phyloP scores from a whole-genome alignment of 1,139 yeast genomes.

The Debaryomyces coudertii region DNA sequence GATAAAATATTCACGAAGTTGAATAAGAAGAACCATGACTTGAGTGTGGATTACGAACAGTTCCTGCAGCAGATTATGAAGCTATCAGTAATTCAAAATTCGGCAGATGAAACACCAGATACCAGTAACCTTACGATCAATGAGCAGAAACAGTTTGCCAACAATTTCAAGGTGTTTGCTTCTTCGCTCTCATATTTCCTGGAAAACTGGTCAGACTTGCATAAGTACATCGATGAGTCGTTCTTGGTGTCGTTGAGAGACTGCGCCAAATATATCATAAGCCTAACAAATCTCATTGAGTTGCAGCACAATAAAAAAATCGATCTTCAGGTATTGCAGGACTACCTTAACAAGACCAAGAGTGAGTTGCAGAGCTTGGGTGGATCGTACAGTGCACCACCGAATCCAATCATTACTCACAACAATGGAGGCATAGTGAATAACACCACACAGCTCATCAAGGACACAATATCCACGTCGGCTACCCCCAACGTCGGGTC shows the following conservation, averaged over 20 bases:
- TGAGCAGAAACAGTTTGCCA: conserved; percentile 17
- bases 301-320: conserved; percentile 89
- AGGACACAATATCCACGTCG: conserved; percentile 50
- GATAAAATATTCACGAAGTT: conserved; percentile 79
- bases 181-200: conserved; percentile 54
- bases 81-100: conserved; percentile 53
- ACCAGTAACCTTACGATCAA: not conserved
- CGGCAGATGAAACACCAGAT: not conserved
- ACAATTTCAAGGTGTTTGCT: conserved; percentile 45
- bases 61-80: conserved; percentile 72
- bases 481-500: conserved; percentile 49
- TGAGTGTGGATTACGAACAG: conserved; percentile 71
- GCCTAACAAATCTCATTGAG: conserved; percentile 75
- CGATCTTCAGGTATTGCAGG: conserved; percentile 84
- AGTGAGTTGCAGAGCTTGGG: conserved; percentile 64
- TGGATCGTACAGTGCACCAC: conserved; percentile 39
- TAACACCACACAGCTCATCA: conserved; percentile 49
- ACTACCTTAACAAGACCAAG: conserved; percentile 71
- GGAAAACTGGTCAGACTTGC: conserved; percentile 43
- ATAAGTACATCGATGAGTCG: conserved; percentile 74
- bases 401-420: conserved; percentile 34
- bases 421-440: conserved; percentile 41
- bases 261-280: conserved; percentile 80
- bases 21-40: conserved; percentile 70
- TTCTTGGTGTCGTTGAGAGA: conserved; percentile 84